Conservation (phyloP, 306 rosid species). For the Cucurbita pepo region DNA sequence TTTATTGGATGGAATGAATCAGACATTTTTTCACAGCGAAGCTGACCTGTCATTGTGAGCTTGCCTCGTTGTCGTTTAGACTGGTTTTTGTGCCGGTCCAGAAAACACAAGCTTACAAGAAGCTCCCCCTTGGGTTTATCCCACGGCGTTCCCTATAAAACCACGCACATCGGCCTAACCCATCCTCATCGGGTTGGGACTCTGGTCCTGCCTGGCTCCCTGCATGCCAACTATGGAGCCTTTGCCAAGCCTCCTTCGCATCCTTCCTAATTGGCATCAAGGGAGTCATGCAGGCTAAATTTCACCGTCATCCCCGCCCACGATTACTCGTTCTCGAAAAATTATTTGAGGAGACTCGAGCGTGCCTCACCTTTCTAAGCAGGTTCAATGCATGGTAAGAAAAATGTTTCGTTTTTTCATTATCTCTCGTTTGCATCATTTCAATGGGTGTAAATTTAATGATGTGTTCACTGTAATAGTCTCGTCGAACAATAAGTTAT, state of each 20-base stretch:
- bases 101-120: not conserved
- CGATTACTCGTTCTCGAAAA: no score
- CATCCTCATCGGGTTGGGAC: not conserved
- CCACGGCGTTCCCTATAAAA: not conserved
- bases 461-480: no score
- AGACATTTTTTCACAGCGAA: not conserved
- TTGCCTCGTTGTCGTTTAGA: not conserved
- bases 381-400: no score
- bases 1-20: not conserved
- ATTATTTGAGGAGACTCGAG: no score
- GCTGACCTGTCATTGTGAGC: not conserved
- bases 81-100: not conserved
- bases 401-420: no score
- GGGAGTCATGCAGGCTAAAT: slow-evolving; percentile 51
- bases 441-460: no score
- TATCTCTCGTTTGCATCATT: no score
- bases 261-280: slow-evolving; percentile 47
- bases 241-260: slow-evolving; percentile 21
- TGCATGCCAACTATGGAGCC: slow-evolving; percentile 66
- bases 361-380: no score
- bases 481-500: no score
- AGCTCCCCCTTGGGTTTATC: not conserved
- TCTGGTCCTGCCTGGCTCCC: slow-evolving; percentile 68
- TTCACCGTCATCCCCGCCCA: no score
- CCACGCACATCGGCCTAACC: not conserved